phyloP scores from a whole-genome alignment of 306 rosid genomes.

The Glycine tomentella region DNA sequence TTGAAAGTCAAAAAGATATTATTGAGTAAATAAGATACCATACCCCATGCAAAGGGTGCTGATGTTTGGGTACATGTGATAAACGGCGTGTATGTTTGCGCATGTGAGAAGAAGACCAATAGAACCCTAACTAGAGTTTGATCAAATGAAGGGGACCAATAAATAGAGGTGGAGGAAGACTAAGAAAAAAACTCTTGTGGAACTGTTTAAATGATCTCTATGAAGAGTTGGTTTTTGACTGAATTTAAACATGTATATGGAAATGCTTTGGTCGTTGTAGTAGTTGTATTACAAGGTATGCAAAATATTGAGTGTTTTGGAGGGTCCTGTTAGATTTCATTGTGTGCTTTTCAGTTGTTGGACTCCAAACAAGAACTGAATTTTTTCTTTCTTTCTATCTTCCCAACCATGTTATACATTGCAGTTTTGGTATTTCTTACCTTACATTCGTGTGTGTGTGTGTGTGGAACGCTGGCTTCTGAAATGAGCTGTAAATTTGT shows the following conservation, averaged over 20 bases:
- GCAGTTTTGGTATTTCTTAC: not conserved
- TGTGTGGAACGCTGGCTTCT: too few species aligned
- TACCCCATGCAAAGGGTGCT: not conserved
- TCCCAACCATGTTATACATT: not conserved
- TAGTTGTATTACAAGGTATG: not conserved
- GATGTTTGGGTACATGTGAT: not conserved
- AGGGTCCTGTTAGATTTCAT: not conserved
- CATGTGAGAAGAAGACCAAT: not conserved
- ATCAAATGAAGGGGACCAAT: not conserved
- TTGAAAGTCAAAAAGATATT: not conserved
- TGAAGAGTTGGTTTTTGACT: not conserved
- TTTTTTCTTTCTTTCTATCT: not conserved
- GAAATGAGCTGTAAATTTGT: too few species aligned
- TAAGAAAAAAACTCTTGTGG: not conserved
- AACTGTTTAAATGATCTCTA: not conserved
- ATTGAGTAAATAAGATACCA: not conserved
- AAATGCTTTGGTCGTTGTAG: not conserved
- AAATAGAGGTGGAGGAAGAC: not conserved
- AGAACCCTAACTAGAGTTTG: not conserved
- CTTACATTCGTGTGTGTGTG: not conserved
- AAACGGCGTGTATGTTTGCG: not conserved
- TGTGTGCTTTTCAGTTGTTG: not conserved
- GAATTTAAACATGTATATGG: not conserved
- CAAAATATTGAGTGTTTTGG: not conserved
- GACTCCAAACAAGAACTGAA: not conserved